Percentiles rank a stretch among this genome's conserved stretches.
phyloP scores from a whole-genome alignment of 306 rosid genomes.

The Dryas alaskensis region DNA sequence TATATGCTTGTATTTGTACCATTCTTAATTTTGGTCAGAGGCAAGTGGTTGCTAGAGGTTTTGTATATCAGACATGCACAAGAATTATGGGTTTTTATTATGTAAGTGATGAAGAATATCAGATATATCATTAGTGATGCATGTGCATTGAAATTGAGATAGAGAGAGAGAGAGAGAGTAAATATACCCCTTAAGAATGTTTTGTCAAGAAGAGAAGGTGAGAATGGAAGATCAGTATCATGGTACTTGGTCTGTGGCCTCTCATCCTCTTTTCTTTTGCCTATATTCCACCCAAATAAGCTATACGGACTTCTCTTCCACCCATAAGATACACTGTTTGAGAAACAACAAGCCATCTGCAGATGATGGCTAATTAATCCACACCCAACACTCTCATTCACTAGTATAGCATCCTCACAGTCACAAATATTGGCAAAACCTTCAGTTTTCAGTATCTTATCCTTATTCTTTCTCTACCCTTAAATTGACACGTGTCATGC shows the following conservation, averaged over 20 bases:
- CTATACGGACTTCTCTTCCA: conserved; percentile 40
- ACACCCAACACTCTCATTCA: conserved; percentile 7
- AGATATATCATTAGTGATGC: not conserved
- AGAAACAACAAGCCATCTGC: conserved; percentile 51
- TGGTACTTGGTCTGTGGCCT: conserved; percentile 60
- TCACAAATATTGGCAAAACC: not conserved
- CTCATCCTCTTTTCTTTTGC: conserved; percentile 39
- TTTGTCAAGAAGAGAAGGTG: conserved; percentile 56
- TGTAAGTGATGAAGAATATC: not conserved
- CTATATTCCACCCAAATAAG: conserved; percentile 76
- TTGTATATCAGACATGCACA: not conserved
- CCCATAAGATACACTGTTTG: conserved; percentile 36
- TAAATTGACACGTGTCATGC: conserved; percentile 18
- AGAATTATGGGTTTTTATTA: conserved; percentile 1
- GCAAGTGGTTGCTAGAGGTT: not conserved
- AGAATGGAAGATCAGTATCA: conserved; percentile 69
- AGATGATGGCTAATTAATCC: conserved; percentile 9
- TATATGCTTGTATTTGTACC: not conserved
- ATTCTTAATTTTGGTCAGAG: not conserved
- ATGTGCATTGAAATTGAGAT: not conserved
- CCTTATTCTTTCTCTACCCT: conserved; percentile 11
- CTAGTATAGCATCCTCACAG: conserved; percentile 3
- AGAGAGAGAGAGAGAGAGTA: conserved; percentile 27
- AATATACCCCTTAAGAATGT: conserved; percentile 61
- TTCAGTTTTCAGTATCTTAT: conserved; percentile 25